Evolutionary conservation across 208 protist species (phyloP), one percentile per base, ranked within the genome.

Genomic region (Strigomonas galati): DNA sequence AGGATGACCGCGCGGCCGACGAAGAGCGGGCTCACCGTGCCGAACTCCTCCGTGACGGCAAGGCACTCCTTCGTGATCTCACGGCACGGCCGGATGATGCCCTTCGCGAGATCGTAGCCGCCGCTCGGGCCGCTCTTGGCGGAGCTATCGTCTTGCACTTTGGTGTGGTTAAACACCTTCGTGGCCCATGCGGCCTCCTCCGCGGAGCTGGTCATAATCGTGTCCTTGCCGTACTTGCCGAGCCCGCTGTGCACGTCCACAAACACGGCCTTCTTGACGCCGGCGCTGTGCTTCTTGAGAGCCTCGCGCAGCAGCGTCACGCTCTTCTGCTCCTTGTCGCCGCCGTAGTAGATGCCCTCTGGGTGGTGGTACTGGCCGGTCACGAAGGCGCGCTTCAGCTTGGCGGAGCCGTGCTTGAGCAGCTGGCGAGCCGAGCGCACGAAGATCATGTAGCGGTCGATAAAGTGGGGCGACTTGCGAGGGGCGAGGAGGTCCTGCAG

Each of bases 331-430:
- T 91, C 80, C 23, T 64, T 67, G 23, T 77, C 67, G 26, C 90
- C 90, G 61, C 87, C 87, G 66, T 78, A 96, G 64, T 76, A 85
- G 62, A 93, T 72, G 65, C 81, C 84, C 14, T 73, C 52, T 3
- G 85, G 75, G 66, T 96, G 67, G 64, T 90, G 80, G 66, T 90
- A 85, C 71, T 95, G 89, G 0, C 84, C 85, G 35, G 74, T 82
- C 55, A 84, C 74, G 37, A 91, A 65, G 46, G 77, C 66, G 14
- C 71, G 60, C 73, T 87, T 89, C 56, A 93, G 63, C 14, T 52
- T 61, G 14, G 54, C 17, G 32, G 71, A 75, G 21, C 87, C 82
- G 49, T 85, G 62, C n/a, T 37, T 64, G 3, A 71, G 19, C 26
- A 91, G 24, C 9, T 37, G 5, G 63, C 76, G 74, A 32, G 69